These are phyloP conservation scores for Sclerotinia spermophila DNA, from an alignment of 2,329 filamentous ascomycete genomes.

Conservation along the genomic window DNA sequence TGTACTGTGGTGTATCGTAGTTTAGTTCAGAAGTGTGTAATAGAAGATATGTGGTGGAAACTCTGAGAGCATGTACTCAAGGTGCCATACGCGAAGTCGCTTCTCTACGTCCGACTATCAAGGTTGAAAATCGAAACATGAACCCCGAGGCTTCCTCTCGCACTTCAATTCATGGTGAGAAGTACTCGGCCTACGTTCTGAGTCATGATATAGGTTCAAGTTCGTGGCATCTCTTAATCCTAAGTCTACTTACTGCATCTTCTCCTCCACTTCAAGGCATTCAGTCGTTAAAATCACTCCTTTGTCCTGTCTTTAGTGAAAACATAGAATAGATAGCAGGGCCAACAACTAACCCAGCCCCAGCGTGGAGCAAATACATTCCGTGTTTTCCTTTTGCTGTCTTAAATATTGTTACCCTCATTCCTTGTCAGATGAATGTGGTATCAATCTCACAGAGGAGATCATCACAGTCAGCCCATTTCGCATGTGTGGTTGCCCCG, in stretches of 20 bases:
- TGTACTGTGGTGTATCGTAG: not conserved
- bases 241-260: too few relatives aligned
- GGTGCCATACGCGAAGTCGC: too few relatives aligned
- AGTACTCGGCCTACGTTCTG: not conserved
- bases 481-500: not conserved
- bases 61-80: not conserved
- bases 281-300: not conserved
- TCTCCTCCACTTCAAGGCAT: not conserved
- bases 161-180: not conserved
- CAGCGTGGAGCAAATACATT: not conserved
- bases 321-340: not conserved
- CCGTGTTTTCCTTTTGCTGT: not conserved
- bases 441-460: not conserved
- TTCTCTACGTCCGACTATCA: not conserved
- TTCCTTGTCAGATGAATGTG: not conserved
- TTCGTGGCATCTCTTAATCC: not conserved
- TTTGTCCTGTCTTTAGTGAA: not conserved
- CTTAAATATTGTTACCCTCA: not conserved
- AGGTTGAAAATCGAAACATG: not conserved
- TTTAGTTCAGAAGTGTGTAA: not conserved
- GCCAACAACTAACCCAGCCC: not conserved
- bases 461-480: slow-evolving; percentile 1
- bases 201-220: not conserved
- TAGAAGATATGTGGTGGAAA: not conserved
- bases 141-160: too few relatives aligned